Conservation (phyloP, 106 monocot species). For the Dendrobium chrysotoxum region DNA sequence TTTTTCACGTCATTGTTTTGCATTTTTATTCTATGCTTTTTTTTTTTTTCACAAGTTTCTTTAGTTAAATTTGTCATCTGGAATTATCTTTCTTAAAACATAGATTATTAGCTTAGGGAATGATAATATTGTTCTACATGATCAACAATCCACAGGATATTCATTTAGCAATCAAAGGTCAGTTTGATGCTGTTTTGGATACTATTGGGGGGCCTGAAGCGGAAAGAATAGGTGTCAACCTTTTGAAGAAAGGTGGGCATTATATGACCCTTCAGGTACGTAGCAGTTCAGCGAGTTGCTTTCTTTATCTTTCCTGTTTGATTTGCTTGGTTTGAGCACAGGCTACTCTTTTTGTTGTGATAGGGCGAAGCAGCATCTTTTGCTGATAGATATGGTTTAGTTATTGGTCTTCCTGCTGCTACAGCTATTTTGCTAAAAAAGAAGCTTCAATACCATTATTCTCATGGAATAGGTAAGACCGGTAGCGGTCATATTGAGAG, state of each 20-base stretch:
- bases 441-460: conserved; percentile 76
- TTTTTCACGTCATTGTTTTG: background rate
- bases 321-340: background rate
- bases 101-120: background rate
- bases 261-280: conserved; percentile 94
- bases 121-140: background rate
- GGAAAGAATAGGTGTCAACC: conserved; percentile 74
- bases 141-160: conserved; percentile 42
- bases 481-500: background rate
- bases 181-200: conserved; percentile 93
- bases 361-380: conserved; percentile 79
- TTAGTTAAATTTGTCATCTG: background rate
- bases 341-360: conserved; percentile 9
- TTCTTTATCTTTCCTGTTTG: background rate
- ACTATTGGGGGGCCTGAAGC: conserved; percentile 88
- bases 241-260: conserved; percentile 78
- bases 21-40: background rate
- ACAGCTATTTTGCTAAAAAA: conserved; percentile 85
- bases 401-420: conserved; percentile 60
- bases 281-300: background rate
- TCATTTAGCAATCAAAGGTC: conserved; percentile 60
- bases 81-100: background rate
- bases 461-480: conserved; percentile 87
- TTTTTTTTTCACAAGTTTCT: background rate
- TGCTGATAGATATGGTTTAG: conserved; percentile 68